Evolutionary conservation across 2,329 filamentous ascomycete genomes (phyloP).

Genomic region (Colletotrichum salicis): DNA sequence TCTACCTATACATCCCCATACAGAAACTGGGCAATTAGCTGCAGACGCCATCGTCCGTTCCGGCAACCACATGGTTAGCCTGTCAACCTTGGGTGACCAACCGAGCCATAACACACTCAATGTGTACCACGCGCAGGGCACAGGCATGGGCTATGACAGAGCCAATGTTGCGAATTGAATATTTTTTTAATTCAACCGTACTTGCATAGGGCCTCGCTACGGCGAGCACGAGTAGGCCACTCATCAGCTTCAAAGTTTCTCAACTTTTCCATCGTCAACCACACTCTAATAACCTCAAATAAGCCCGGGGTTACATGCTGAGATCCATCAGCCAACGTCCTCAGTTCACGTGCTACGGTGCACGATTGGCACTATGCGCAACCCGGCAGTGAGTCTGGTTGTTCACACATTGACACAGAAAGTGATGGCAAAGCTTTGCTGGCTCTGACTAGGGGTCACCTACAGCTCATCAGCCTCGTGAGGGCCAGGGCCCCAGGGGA

Average conservation of each 20-base stretch:
- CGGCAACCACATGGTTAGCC: conserved; percentile 3
- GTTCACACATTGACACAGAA: neutral
- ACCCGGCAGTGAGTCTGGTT: conserved; percentile 26
- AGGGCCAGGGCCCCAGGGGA: conserved; percentile 10
- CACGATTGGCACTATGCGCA: conserved; percentile 25
- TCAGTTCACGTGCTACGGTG: conserved; percentile 3
- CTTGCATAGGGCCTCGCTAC: neutral
- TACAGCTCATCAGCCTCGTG: conserved; percentile 32
- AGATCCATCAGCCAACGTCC: neutral
- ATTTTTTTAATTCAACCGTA: neutral
- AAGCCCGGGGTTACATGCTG: neutral
- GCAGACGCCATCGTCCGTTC: neutral
- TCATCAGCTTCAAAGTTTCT: neutral
- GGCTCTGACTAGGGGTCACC: conserved; percentile 25
- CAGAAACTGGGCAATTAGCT: neutral
- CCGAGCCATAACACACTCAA: neutral
- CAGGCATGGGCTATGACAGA: neutral
- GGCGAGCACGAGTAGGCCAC: neutral
- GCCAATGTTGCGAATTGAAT: neutral
- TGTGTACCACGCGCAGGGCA: neutral
- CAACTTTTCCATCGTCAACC: neutral
- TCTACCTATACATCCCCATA: neutral
- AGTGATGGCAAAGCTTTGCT: conserved; percentile 1
- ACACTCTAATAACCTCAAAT: neutral
- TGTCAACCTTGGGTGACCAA: neutral